A percentile compares a stretch with the other conserved stretches of the same genome.
phyloP scores from a whole-genome alignment of 768 basidiomycete genomes.

The Collybia nuda region DNA sequence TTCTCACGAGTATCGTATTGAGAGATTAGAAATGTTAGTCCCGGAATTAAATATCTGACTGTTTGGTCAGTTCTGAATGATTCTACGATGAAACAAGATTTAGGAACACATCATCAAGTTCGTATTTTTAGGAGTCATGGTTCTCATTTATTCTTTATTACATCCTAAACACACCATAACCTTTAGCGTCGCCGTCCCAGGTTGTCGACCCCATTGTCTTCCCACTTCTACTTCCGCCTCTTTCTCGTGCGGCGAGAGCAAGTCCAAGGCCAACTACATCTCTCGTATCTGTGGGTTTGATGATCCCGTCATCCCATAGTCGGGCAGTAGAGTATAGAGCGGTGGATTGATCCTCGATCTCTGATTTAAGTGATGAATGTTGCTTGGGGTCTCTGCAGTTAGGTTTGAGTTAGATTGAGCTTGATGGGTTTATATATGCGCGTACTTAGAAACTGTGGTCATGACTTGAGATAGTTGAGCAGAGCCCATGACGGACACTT shows the following conservation, averaged over 20 bases:
- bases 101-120: too few relatives aligned
- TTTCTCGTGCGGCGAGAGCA: constrained; percentile 64
- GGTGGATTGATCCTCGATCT: constrained; percentile 88
- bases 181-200: constrained; percentile 70
- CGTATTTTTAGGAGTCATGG: too few relatives aligned
- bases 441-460: constrained; percentile 82
- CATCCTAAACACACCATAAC: constrained; percentile 94
- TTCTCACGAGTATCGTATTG: too few relatives aligned
- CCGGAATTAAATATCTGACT: too few relatives aligned
- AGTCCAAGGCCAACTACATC: constrained; percentile 88
- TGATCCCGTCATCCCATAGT: constrained; percentile 94
- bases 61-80: too few relatives aligned
- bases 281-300: constrained; percentile 85
- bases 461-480: constrained; percentile 93
- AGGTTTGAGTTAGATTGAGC: neutral
- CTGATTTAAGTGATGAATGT: constrained; percentile 68
- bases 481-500: constrained; percentile 94
- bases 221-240: constrained; percentile 14
- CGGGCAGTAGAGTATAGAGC: constrained; percentile 88
- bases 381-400: constrained; percentile 70
- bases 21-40: too few relatives aligned
- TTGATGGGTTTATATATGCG: constrained; percentile 3
- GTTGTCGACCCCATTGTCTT: constrained; percentile 37
- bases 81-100: too few relatives aligned
- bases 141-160: constrained; percentile 27